These are phyloP conservation scores for Boletus hoseneyae DNA, from an alignment of 1,284 basidiomycete genomes.

Conservation along the genomic window DNA sequence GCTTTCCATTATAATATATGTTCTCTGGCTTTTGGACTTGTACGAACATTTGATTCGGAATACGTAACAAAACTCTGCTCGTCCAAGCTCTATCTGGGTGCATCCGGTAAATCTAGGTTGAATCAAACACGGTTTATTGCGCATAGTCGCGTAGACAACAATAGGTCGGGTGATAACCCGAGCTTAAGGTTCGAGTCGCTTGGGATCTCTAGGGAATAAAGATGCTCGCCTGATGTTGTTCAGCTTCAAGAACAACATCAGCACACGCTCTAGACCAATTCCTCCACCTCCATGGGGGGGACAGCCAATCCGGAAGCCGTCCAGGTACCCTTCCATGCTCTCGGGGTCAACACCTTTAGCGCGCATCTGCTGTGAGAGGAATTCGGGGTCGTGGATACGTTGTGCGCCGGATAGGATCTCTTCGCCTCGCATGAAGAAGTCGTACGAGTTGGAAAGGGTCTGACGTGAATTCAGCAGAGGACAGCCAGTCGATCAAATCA, in stretches of 20 bases:
- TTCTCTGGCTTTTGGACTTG: slow-evolving; percentile 16
- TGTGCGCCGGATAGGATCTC: slow-evolving; percentile 98
- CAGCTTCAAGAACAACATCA: slow-evolving; percentile 94
- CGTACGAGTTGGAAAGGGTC: slow-evolving; percentile 96
- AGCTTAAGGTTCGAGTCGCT: slow-evolving; percentile 66
- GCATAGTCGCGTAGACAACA: background rate
- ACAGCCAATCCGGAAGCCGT: slow-evolving; percentile 93
- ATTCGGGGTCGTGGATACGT: slow-evolving; percentile 87
- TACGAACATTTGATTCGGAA: slow-evolving; percentile 26
- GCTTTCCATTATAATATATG: slow-evolving; percentile 24
- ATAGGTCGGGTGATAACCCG: background rate
- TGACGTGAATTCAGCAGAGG: slow-evolving; percentile 31
- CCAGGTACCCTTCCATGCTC: slow-evolving; percentile 87
- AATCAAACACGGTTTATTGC: background rate
- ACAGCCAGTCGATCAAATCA: slow-evolving; percentile 9
- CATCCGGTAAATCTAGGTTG: slow-evolving; percentile 21
- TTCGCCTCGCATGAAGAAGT: slow-evolving; percentile 99
- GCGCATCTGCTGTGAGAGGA: slow-evolving; percentile 84
- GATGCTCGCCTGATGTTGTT: slow-evolving; percentile 94
- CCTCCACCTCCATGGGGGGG: slow-evolving; percentile 86
- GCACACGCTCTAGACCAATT: slow-evolving; percentile 89
- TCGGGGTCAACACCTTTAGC: slow-evolving; percentile 80
- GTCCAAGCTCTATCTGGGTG: slow-evolving; percentile 11
- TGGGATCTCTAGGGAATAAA: slow-evolving; percentile 94
- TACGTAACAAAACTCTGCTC: slow-evolving; percentile 17